Evolutionary conservation across 331 rosid genomes (phyloP).

Genomic region (Ulmus americana): DNA sequence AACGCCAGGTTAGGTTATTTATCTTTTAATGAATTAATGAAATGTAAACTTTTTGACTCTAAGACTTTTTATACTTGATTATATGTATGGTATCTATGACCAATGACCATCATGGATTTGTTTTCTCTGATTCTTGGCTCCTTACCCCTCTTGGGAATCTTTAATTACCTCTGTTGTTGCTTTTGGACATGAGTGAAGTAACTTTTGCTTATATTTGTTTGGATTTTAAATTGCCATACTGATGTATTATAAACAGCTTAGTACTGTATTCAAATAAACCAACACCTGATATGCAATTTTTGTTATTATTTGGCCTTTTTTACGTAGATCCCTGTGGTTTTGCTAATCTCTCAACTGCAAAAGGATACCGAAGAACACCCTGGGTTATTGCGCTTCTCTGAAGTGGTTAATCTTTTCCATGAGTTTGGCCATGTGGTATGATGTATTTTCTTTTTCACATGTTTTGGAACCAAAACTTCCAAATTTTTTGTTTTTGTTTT

Average conservation of each 20-base stretch:
- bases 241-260: background rate
- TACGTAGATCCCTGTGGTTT: constrained; percentile 68
- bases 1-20: constrained; percentile 52
- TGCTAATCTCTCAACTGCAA: constrained; percentile 62
- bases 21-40: background rate
- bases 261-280: background rate
- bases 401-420: constrained; percentile 84
- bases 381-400: constrained; percentile 77
- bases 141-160: background rate
- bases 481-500: background rate
- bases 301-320: constrained; percentile 14
- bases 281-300: background rate
- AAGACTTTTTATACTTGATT: background rate
- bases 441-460: constrained; percentile 27
- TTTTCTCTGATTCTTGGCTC: background rate
- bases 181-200: background rate
- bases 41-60: background rate
- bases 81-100: background rate
- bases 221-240: constrained; percentile 4
- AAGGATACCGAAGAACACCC: constrained; percentile 51
- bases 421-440: constrained; percentile 99
- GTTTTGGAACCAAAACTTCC: constrained; percentile 7
- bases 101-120: background rate
- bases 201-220: background rate
- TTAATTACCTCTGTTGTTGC: background rate